These are phyloP conservation scores for Pharnaceum exiguum DNA, from an alignment of 148 eudicot genomes.

Conservation along the genomic window DNA sequence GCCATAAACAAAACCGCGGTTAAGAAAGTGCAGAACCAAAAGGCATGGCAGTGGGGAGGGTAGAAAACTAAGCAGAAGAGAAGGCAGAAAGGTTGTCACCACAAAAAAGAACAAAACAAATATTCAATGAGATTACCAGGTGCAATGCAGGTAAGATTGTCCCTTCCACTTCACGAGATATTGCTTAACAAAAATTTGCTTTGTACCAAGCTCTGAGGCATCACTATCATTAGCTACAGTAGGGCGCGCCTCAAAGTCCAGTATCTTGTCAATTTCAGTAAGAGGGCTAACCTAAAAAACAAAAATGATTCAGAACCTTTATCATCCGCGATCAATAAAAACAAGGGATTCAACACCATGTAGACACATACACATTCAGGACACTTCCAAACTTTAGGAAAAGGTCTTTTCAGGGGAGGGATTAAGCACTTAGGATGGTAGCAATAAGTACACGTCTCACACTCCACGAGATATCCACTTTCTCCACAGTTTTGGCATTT, in stretches of 20 bases:
- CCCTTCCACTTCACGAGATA: conserved; percentile 99
- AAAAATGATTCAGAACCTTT: conserved; percentile 7
- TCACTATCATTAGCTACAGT: conserved; percentile 61
- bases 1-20: no score
- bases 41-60: not conserved
- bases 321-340: conserved; percentile 1
- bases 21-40: no score
- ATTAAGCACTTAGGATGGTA: conserved; percentile 90
- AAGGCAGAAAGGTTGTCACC: not conserved
- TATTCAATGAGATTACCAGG: conserved; percentile 64
- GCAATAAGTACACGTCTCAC: conserved; percentile 79
- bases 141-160: conserved; percentile 86
- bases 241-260: conserved; percentile 85
- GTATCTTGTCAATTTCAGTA: conserved; percentile 84
- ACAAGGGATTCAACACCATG: conserved; percentile 10
- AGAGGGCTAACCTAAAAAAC: conserved; percentile 78
- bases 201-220: conserved; percentile 59
- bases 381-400: conserved; percentile 77
- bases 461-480: conserved; percentile 44
- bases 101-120: not conserved
- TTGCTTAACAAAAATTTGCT: conserved; percentile 73
- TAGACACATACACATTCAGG: conserved; percentile 81
- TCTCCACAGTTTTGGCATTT: conserved; percentile 70
- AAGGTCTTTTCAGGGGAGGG: conserved; percentile 73
- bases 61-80: not conserved